A percentile compares a stretch with the other conserved stretches of the same genome.
Conservation (phyloP, 768 basidiomycete genomes). For the Crassisporium funariophilum region DNA sequence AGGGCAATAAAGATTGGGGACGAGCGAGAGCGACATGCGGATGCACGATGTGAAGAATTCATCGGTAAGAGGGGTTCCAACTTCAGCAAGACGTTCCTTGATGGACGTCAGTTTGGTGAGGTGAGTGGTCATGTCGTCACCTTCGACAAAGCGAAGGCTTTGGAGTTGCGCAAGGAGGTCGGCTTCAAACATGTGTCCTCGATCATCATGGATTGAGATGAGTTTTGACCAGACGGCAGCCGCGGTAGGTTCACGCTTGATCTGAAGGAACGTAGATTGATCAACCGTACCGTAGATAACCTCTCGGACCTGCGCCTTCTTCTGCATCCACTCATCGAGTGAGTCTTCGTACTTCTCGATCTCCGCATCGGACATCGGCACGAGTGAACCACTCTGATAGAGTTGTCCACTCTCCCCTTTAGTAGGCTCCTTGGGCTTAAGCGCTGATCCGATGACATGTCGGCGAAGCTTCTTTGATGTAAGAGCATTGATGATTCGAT, state of each 20-base stretch:
- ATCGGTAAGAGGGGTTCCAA: background rate
- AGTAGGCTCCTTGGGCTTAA: no score
- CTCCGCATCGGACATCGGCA: background rate
- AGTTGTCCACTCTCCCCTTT: no score
- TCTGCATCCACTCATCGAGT: background rate
- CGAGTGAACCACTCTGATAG: no score
- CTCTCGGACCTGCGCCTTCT: background rate
- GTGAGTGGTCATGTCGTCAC: constrained; percentile 6
- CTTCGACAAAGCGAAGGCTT: background rate
- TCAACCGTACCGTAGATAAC: background rate
- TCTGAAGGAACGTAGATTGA: background rate
- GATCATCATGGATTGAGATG: background rate
- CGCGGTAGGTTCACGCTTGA: background rate
- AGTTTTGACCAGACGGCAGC: background rate
- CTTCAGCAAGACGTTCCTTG: constrained; percentile 34
- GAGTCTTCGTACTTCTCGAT: background rate
- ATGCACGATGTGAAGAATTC: constrained; percentile 9
- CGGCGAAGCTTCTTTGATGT: no score
- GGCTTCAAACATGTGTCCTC: background rate
- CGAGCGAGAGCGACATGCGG: constrained; percentile 8
- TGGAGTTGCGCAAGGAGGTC: background rate
- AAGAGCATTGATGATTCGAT: no score
- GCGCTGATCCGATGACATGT: no score
- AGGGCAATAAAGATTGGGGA: constrained; percentile 8
- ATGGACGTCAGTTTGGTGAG: constrained; percentile 6